Base-by-base conservation (phyloP, 805 yeast species). In the Blastobotrys mokoenaii region DNA sequence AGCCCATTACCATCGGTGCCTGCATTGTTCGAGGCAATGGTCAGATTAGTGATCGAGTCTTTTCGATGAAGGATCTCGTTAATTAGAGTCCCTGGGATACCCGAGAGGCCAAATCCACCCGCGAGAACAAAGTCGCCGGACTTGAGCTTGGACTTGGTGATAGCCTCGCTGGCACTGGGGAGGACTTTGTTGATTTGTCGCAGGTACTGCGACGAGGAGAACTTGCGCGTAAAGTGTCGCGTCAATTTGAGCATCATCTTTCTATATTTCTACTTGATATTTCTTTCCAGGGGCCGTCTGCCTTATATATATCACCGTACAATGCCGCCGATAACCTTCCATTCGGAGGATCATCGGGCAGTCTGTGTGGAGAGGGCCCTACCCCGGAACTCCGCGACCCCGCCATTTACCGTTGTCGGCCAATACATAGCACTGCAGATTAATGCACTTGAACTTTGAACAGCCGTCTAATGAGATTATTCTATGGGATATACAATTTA, bases 91-190 rank as follows among this genome's bases (percentile, higher is more conserved):
- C 69, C 73, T 2, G 77, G 74, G 3, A 71, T 63, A 4, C 77
- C 77, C 47, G 71, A 64, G 15, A 71, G 53, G 0, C 77, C 77
- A 54, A 72, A 72, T 2, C 77, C 77, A 14, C 77, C 77, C 14
- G 71, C 63, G n/a, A 72, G 55, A 5, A 72, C 50, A 2, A 69
- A 63, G 18, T 60, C 58, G 7, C 57, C 60, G 10, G 63, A 34
- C 45, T 52, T 51, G 17, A 46, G 44, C 20, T 38, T 37, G 7
- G 50, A 46, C 27, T 18, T 29, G 15, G n/a, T 32, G 11, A 46
- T 29, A 11, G 50, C 50, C n/a, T 39, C 41, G 5, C 32, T 15
- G 7, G 42, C 44, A 16, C 16, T 27, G 22, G 17, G 34, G 20
- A 46, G 12, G 17, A 46, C 44, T 38, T 46, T 46, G 39, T 46